Evolutionary conservation across 2,329 filamentous ascomycete genomes (phyloP), one percentile per base, ranked within the genome.

Genomic region (Aspergillus calidoustus): DNA sequence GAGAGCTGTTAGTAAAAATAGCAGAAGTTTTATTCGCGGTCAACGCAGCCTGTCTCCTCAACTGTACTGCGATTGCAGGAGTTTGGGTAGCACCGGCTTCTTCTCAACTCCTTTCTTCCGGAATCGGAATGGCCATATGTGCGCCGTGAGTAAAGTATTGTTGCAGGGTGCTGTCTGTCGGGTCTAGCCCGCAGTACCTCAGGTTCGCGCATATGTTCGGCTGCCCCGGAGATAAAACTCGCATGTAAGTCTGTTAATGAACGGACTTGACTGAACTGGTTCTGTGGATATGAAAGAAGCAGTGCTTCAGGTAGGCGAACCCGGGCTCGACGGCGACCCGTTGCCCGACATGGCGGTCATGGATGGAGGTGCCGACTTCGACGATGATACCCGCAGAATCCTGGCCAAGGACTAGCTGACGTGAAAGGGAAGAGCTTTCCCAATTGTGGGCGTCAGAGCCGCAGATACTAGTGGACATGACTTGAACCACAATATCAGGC

Each of bases 61-160:
- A 43, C 25, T 54, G 52, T 11, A 54, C 52, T 3, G 52, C 41
- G 11, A 54, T 46, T 7, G 52, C 52, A 19, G 46, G 52, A 46
- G 52, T 22, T 22, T 54, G 41, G 41, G 46, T 54, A 30, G 52
- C 41, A 25, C 41, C 52, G 2, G 52, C 41, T 17, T 54, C 52
- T 54, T 54, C 52, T 38, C 41, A 54, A 5, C 13, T 30, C 23
- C 46, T 46, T 2, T 28, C 9, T 17, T 46, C 52, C 2, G 52
- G 52, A 22, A 54, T 46, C 15, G 52, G 41, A n/a, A 54, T 31
- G 1, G 41, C 52, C 52, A 54, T 46, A 22, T 54, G 52, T 15
- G 52, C 52, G 19, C 34, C 34, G 19, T 38, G 44, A 41, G 52
- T 54, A 34, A 54, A 54, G 41, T 28, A 54, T 25, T 54, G 22